Evolutionary conservation across 768 basidiomycete genomes (phyloP), one percentile per base, ranked within the genome.

Genomic region (Tulasnella sp.): DNA sequence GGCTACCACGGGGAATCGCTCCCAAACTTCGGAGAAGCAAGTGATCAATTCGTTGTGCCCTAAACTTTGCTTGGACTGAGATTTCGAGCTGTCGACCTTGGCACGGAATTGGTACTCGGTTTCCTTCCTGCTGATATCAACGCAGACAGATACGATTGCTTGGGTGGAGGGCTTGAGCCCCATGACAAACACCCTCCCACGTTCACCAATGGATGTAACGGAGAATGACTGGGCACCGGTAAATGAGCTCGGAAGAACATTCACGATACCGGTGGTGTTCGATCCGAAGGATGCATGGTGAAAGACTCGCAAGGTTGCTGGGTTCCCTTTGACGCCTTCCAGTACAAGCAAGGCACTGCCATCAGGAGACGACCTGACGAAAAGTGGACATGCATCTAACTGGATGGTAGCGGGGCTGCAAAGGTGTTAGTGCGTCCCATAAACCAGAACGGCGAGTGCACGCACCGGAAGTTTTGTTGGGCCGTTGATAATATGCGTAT

Each of bases 231-330:
- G 50, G 75, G 24, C 72, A 9, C 81, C 72, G 5, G 82, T 77
- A 12, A 77, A 58, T 14, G 85, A 82, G 0, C 82, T 80, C 0
- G 84, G 85, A 37, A 89, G 78, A n/a, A 14, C 28, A 22, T 86
- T 82, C 0, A 91, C 83, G 0, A 44, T 24, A 20, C 88, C 88
- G n/a, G 90, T 90, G 18, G 85, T 83, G 0, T 87, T 85, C 0
- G 74, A 74, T 1, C 91, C 92, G 80, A 92, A 91, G 1, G 90
- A 89, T 18, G 85, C 85, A 90, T 88, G 91, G 82, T 92, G 92
- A 81, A 89, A 91, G 0, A 88, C 88, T 1, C 85, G 87, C 6
- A 89, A 75, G 16, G 41, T 31, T 31, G 22, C 14, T 24, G 46
- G 24, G 11, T 16, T 20, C 22, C 16, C 28, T 37, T 18, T 14